Conservation (phyloP, 331 rosid species). For the Acacia concinna region DNA sequence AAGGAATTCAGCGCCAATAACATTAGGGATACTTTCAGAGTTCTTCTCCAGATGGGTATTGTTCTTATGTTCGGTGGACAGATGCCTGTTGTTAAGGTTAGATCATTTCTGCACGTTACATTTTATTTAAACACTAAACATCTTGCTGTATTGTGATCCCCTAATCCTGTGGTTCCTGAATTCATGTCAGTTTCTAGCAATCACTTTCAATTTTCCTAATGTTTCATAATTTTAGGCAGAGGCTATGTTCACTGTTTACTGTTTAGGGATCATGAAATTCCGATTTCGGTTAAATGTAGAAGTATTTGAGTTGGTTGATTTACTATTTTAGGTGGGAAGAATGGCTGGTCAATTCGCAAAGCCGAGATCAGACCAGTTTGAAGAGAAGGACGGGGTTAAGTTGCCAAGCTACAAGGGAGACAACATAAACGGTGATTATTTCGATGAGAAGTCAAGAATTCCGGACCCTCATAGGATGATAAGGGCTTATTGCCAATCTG, state of each 20-base stretch:
- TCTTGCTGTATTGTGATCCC: background rate
- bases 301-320: background rate
- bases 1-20: slow-evolving; percentile 71
- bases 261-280: background rate
- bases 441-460: slow-evolving; percentile 54
- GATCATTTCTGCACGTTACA: background rate
- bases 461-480: slow-evolving; percentile 76
- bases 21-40: slow-evolving; percentile 69
- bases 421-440: slow-evolving; percentile 64
- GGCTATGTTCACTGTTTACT: background rate
- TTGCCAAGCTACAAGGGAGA: slow-evolving; percentile 68
- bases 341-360: slow-evolving; percentile 81
- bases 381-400: slow-evolving; percentile 62
- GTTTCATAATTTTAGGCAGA: background rate
- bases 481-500: slow-evolving; percentile 73
- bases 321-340: slow-evolving; percentile 61
- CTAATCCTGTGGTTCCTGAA: background rate
- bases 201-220: background rate
- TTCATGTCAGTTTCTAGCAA: background rate
- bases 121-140: background rate
- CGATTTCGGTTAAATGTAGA: background rate
- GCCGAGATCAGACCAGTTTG: slow-evolving; percentile 56
- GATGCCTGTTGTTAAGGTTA: slow-evolving; percentile 64
- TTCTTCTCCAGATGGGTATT: slow-evolving; percentile 72
- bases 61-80: slow-evolving; percentile 82